Evolutionary conservation across 306 rosid species (phyloP).

Genomic region (Cucurbita argyrosperma): DNA sequence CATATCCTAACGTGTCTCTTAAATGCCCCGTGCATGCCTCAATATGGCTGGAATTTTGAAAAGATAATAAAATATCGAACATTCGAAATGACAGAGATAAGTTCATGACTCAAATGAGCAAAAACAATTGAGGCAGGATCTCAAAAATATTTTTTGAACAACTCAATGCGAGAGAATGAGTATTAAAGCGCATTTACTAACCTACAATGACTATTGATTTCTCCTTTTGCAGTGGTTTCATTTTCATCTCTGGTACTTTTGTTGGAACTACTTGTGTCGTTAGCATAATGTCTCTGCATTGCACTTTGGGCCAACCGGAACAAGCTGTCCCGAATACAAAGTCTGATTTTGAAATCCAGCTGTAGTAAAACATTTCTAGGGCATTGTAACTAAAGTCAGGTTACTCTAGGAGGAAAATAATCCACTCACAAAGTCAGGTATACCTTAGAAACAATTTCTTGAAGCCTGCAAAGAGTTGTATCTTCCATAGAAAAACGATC

Average conservation of each 20-base stretch:
- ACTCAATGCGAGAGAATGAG: neutral
- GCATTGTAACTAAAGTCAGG: slow-evolving; percentile 25
- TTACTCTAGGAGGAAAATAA: slow-evolving; percentile 21
- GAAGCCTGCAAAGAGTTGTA: slow-evolving; percentile 46
- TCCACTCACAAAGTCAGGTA: slow-evolving; percentile 16
- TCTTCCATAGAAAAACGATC: slow-evolving; percentile 53
- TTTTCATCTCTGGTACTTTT: slow-evolving; percentile 39
- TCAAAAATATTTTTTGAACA: neutral
- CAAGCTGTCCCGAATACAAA: slow-evolving; percentile 78
- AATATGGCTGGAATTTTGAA: neutral
- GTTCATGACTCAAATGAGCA: neutral
- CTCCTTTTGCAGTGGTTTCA: slow-evolving; percentile 34
- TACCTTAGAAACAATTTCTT: slow-evolving; percentile 67
- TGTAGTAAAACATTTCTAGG: slow-evolving; percentile 40
- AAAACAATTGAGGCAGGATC: no score
- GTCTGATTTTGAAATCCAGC: slow-evolving; percentile 68
- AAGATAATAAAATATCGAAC: neutral
- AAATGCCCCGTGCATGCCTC: neutral
- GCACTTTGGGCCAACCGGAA: slow-evolving; percentile 85
- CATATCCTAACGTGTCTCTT: neutral
- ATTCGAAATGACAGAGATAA: neutral
- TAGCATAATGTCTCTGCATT: slow-evolving; percentile 43
- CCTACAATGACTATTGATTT: slow-evolving; percentile 42
- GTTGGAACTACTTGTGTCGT: slow-evolving; percentile 51
- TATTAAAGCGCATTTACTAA: slow-evolving; percentile 8